phyloP scores from a whole-genome alignment of 1,139 yeast genomes.

The Scheffersomyces illinoinensis region DNA sequence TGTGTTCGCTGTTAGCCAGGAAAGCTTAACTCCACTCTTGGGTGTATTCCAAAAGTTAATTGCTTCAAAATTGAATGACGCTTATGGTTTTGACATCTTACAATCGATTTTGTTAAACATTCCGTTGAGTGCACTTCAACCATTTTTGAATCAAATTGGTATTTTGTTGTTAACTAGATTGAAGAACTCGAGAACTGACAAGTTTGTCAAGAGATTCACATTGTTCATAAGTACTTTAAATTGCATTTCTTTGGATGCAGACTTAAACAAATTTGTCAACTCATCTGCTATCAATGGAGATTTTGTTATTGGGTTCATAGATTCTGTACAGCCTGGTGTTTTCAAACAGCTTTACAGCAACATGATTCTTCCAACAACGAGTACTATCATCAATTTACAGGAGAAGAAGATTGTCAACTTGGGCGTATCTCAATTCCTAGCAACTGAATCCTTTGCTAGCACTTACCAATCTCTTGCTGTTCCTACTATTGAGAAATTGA shows the following conservation, averaged over 20 bases:
- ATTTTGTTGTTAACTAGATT: conserved; percentile 75
- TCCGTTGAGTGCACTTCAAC: conserved; percentile 49
- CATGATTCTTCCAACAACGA: conserved; percentile 68
- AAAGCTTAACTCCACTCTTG: conserved; percentile 68
- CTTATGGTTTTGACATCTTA: conserved; percentile 79
- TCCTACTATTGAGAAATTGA: conserved; percentile 53
- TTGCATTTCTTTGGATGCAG: conserved; percentile 35
- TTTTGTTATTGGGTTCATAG: conserved; percentile 58
- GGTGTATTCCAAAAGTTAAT: conserved; percentile 97
- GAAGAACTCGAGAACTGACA: conserved; percentile 79
- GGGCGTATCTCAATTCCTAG: conserved; percentile 65
- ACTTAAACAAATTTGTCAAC: conserved; percentile 10
- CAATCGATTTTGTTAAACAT: conserved; percentile 65
- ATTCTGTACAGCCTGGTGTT: conserved; percentile 61
- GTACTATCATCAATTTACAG: conserved; percentile 61
- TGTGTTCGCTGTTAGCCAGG: conserved; percentile 43
- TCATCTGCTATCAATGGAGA: conserved; percentile 38
- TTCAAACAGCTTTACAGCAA: conserved; percentile 65
- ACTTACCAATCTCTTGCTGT: conserved; percentile 44
- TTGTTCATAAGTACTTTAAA: conserved; percentile 60
- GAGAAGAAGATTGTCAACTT: conserved; percentile 77
- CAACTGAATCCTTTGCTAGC: conserved; percentile 11
- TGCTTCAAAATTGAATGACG: conserved; percentile 80
- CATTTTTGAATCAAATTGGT: conserved; percentile 72
- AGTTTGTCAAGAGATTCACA: conserved; percentile 71